These are phyloP conservation scores for Salvia miltiorrhiza DNA, from an alignment of 257 asterid species.

Conservation along the genomic window DNA sequence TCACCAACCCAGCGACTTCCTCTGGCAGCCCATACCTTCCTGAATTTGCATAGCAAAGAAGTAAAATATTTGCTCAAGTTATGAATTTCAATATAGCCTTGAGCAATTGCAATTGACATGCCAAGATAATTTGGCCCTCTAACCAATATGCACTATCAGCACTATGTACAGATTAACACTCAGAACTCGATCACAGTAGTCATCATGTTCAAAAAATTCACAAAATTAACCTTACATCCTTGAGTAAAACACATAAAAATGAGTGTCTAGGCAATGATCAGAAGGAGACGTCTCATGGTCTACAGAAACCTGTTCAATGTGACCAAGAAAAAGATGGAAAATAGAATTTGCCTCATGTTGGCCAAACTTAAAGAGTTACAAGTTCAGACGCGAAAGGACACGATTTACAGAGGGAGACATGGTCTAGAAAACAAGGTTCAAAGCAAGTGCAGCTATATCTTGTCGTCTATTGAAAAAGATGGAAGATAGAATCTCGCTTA, in stretches of 20 bases:
- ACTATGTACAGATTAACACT: neutral
- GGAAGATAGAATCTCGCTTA: too few relatives aligned
- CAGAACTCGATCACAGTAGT: neutral
- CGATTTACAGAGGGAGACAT: neutral
- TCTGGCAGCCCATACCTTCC: conserved; percentile 67
- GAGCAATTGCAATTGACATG: neutral
- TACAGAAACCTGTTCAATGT: neutral
- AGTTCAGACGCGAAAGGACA: neutral
- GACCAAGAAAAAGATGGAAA: neutral
- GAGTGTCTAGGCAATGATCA: neutral
- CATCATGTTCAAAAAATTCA: neutral
- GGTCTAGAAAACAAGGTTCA: neutral
- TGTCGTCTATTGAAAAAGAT: too few relatives aligned
- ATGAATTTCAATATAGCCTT: neutral
- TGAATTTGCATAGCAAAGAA: conserved; percentile 18
- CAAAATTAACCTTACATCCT: neutral
- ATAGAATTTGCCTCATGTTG: neutral
- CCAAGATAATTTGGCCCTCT: neutral
- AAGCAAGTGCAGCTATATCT: neutral
- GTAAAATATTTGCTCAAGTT: neutral
- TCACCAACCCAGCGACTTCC: conserved; percentile 54
- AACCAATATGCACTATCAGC: neutral
- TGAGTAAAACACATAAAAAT: neutral
- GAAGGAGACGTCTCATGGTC: neutral
- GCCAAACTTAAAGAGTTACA: neutral